Evolutionary conservation across 2,329 filamentous ascomycete genomes (phyloP), one percentile per base, ranked within the genome.

Genomic region (Fusarium proliferatum): DNA sequence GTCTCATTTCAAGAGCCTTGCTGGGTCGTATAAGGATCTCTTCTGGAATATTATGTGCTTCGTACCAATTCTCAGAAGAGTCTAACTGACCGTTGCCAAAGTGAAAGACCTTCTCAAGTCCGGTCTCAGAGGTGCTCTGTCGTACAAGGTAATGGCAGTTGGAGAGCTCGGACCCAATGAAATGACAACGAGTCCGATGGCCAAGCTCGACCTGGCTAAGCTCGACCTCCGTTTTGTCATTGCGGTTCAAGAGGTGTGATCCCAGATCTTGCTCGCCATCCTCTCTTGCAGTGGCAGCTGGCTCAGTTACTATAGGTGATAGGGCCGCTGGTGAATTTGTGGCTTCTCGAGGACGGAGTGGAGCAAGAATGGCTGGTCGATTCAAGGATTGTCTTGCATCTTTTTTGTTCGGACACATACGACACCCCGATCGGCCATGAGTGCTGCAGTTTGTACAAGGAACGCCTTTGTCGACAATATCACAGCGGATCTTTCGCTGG

Each of bases 61-160:
- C 23, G 17, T 61, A 67, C 64, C 64, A 67, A 23, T 34, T 13
- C 16, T 41, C 17, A 1, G 28, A 15, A 3, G 53, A 13, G 13
- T 60, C 64, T 1, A 45, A 11, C 6, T 67, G 64, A 1, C 64
- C 64, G 33, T 67, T 67, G 17, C n/a, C 51, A 11, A 67, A 67
- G 30, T 67, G 64, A 15, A 67, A 67, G 1, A 52, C 34, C 8
- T 61, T 67, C 6, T 67, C 52, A 13, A 41, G 21, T 15, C 26
- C 38, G 0, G 7, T 9, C 4, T 67, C 34, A 6, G 52, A 52
- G 3, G 52, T 30, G 21, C 46, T 46, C 33, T 67, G 64, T 0
- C 62, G 52, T 4, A 67, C 46, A 6, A 67, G 64, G 5, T 67
- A 67, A 6, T 61, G 39, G 9, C 64, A 67, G 23, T 67, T 67